phyloP scores from a whole-genome alignment of 2,329 filamentous ascomycete species.

The Parasarocladium wereldwijsianum region DNA sequence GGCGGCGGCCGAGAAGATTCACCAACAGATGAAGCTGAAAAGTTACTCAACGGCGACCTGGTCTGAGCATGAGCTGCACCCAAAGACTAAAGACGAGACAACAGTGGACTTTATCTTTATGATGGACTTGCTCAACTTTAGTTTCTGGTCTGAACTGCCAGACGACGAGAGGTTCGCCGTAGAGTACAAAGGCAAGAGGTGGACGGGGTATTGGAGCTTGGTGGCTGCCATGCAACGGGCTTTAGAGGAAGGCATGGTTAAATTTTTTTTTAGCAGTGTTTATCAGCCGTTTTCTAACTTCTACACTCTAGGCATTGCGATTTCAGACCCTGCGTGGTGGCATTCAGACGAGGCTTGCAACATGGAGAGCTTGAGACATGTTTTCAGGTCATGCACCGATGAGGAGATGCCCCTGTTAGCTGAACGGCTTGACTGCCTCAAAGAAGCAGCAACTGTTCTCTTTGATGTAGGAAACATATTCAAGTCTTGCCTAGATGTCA shows the following conservation, averaged over 20 bases:
- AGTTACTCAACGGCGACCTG: slow-evolving; percentile 74
- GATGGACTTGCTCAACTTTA: slow-evolving; percentile 95
- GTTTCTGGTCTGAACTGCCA: slow-evolving; percentile 71
- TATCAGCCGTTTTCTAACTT: neutral
- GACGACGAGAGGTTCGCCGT: slow-evolving; percentile 67
- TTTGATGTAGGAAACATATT: slow-evolving; percentile 44
- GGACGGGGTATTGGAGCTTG: slow-evolving; percentile 93
- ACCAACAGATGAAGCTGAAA: slow-evolving; percentile 68
- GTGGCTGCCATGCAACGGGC: slow-evolving; percentile 78
- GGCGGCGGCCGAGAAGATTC: slow-evolving; percentile 65
- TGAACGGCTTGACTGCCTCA: slow-evolving; percentile 63
- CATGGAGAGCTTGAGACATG: slow-evolving; percentile 54
- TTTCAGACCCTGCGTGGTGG: slow-evolving; percentile 84
- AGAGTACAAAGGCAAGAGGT: slow-evolving; percentile 63
- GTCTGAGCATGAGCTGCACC: slow-evolving; percentile 82
- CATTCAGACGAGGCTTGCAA: slow-evolving; percentile 60
- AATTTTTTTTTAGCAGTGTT: neutral
- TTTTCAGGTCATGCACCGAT: slow-evolving; percentile 76
- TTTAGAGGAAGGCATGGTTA: slow-evolving; percentile 56
- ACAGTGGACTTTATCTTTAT: slow-evolving; percentile 90
- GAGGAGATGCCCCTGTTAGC: slow-evolving; percentile 77
- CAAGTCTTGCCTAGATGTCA: neutral
- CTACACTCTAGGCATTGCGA: slow-evolving; percentile 55
- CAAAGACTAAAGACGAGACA: slow-evolving; percentile 61
- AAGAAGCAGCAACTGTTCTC: slow-evolving; percentile 70